Base-by-base conservation (phyloP, 1,139 yeast species). In the Magnusiomyces sp. region DNA sequence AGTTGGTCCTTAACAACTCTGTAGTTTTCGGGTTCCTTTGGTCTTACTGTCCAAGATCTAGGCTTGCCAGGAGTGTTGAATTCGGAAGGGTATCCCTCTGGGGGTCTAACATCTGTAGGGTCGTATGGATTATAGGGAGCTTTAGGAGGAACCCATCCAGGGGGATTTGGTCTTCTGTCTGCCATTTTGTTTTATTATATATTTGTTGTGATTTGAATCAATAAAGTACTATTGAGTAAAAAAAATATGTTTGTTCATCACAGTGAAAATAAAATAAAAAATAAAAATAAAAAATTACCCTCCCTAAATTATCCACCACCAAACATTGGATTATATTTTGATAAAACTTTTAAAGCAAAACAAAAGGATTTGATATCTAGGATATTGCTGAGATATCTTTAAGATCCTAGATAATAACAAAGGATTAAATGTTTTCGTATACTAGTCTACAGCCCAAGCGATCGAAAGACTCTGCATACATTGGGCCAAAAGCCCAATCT, bases 91-190 rank as follows among this genome's bases (percentile, higher is more conserved):
- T 86, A 86, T 1, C 95, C 95, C 62, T 80, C 81, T 0, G 95
- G 77, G 0, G 95, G 95, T 48, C 95, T 71, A 38, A 71, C 64
- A 63, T 86, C 95, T 0, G 77, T 68, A 0, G 92, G 85, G 62
- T 86, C 95, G 61, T 81, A 86, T 2, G 95, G 95, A 58, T 86
- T 86, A 62, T 85, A 87, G 0, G 92, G 92, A 1, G 90, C 92
- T 55, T 75, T 77, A 2, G 95, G 95, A 1, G 82, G 86, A 0
- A 76, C 76, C 95, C 95, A 85, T 0, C 92, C 92, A 16, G 78
- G 77, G 1, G 95, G 94, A 59, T 85, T 82, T 2, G 94, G 87
- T 53, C 89, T 70, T 70, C 94, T 73, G 41, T 75, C 47, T 39
- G 19, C n/a, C n/a, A n/a, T n/a, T n/a, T n/a, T n/a, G n/a, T n/a